Evolutionary conservation across 2,329 filamentous ascomycete genomes (phyloP), one percentile per base, ranked within the genome.

Genomic region (Ophiostoma tasmaniense): DNA sequence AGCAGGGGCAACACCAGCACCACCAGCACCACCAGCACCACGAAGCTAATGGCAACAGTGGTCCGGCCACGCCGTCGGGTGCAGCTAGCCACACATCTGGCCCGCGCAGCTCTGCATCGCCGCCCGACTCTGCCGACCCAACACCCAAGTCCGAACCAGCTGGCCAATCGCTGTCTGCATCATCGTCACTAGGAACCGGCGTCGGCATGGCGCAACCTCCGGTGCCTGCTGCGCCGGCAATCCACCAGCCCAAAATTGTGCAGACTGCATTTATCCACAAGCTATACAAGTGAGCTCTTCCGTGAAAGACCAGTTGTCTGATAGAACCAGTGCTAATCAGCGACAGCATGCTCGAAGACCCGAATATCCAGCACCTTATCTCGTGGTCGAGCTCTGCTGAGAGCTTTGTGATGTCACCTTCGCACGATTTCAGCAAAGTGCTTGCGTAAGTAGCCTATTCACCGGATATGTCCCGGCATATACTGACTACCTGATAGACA

Each of bases 231-330:
- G 88, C 89, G 0, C 87, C 90, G 5, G 90, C 90, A 65, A 89
- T 93, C 67, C 92, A 96, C 76, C 93, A 97, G 77, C 93, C 95
- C 70, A 99, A 99, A 80, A 94, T 97, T 62, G 93, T 98, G 20
- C 95, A 99, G 81, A 98, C 95, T 13, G 95, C 95, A 28, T 99
- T 99, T 76, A 98, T 99, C 73, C 95, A 99, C 79, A 99, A 99
- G 80, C 87, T 99, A 45, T 99, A 98, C 84, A 97, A 96, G 93
- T 97, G 84, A 76, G 89, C 42, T 70, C 55, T 7, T 6, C 2
- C 25, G 2, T 13, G 10, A 39, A 39, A 14, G 14, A 39, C 55
- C 7, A 13, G 13, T 2, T 45, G 6, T 17, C 17, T 17, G 17
- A 45, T 20, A n/a, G 17, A 45, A 45, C 42, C 42, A 45, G 42